These are phyloP conservation scores for Geotrichum fermentans DNA, from an alignment of 1,139 yeast species.

Conservation along the genomic window DNA sequence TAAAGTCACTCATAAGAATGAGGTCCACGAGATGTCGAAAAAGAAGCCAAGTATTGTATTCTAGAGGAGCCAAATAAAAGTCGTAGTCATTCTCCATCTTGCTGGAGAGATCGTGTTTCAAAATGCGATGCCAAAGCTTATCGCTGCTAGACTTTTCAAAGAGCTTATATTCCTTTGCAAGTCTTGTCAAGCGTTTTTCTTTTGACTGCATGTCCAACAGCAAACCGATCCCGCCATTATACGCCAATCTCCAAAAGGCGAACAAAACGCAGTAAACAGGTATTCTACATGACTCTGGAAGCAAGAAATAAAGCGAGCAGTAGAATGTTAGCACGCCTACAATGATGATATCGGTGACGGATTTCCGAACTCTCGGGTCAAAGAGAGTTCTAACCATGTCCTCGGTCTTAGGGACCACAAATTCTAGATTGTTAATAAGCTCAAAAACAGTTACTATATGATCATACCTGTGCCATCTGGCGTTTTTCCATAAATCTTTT, in stretches of 20 bases:
- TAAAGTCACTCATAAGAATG: conserved; percentile 81
- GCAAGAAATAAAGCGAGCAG: conserved; percentile 44
- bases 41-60: conserved; percentile 78
- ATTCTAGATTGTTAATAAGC: conserved; percentile 36
- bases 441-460: no score
- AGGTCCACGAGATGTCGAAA: conserved; percentile 78
- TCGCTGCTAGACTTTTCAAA: conserved; percentile 39
- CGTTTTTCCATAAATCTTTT: conserved; percentile 18
- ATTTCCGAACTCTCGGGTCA: conserved; percentile 70
- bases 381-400: conserved; percentile 82
- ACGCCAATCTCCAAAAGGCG: conserved; percentile 70
- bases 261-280: conserved; percentile 52
- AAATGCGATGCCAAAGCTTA: conserved; percentile 42
- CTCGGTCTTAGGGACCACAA: conserved; percentile 71
- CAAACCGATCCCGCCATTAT: conserved; percentile 77
- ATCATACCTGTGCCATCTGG: conserved; percentile 21
- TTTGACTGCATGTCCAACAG: conserved; percentile 66
- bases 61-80: conserved; percentile 55
- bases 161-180: conserved; percentile 47
- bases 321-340: conserved; percentile 51
- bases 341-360: conserved; percentile 59
- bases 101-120: conserved; percentile 49
- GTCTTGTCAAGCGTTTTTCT: conserved; percentile 50
- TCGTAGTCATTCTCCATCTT: conserved; percentile 57
- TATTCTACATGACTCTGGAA: conserved; percentile 40